Evolutionary conservation across 2,329 filamentous ascomycete species (phyloP), one percentile per base, ranked within the genome.

Genomic region (Nothopassalora personata): DNA sequence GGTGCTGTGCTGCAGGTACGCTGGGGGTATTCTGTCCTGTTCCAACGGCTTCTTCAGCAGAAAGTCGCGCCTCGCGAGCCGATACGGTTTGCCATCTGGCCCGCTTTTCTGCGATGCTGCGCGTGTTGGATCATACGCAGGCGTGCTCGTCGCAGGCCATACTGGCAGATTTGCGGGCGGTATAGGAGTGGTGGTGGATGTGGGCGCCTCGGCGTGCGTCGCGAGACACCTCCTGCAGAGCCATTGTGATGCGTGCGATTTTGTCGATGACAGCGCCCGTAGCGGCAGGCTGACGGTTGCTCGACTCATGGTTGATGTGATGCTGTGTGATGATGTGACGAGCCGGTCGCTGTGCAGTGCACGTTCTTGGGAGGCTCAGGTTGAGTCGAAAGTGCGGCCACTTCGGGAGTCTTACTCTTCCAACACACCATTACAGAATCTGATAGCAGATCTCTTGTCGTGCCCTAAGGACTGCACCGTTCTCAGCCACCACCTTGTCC

Each of bases 201-300:
- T 62, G 53, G 56, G 47, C 27, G 61, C 23, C 34, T 62, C 56
- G 45, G 67, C 34, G 54, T 69, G 66, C 6, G 68, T 70, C 18
- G 68, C 64, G 10, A 71, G 66, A 49, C 70, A 72, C 62, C 70
- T 61, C 34, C 66, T 65, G 57, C 70, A 72, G 36, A 64, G 62
- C 66, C 69, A 70, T 67, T 65, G 69, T n/a, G 59, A 49, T 18
- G 59, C 50, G 39, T 58, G 52, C 13, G 58, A 46, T 34, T 57
- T 57, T 15, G 59, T 28, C 11, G 60, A 47, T 31, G 63, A 64
- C 23, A 67, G 53, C 28, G 60, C 62, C 54, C 70, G 61, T 52
- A 71, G 58, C 23, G 70, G 66, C 33, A 70, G 47, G 13, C 58
- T 53, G 48, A 71, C 47, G 8, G 62, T 59, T 49, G 66, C 62